These are phyloP conservation scores for Lactifluus piperatus DNA, from an alignment of 768 basidiomycete species.

Conservation along the genomic window DNA sequence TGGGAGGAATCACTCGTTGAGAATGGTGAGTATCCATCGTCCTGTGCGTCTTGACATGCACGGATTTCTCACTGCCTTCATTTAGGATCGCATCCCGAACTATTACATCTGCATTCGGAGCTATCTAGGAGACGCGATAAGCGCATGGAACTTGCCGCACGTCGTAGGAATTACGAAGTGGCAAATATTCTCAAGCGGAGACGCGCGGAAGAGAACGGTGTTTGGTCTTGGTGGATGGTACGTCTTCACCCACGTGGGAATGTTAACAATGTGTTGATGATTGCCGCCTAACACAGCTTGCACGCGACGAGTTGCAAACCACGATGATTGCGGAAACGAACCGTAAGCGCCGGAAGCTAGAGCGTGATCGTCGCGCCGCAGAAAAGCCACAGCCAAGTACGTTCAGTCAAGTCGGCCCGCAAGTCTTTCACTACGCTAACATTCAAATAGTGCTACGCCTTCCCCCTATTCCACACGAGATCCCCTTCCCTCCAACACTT, in stretches of 20 bases:
- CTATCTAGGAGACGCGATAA: constrained; percentile 72
- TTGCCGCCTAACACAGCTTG: constrained; percentile 38
- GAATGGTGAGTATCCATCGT: constrained; percentile 45
- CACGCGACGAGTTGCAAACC: constrained; percentile 71
- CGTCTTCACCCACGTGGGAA: not conserved
- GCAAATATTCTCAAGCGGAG: constrained; percentile 52
- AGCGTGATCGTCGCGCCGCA: constrained; percentile 71
- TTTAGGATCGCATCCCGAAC: constrained; percentile 77
- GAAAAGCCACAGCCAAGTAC: constrained; percentile 72
- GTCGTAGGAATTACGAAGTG: constrained; percentile 61
- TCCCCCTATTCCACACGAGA: constrained; percentile 43
- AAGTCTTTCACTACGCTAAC: not conserved
- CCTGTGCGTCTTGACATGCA: not conserved
- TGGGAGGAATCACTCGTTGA: constrained; percentile 80
- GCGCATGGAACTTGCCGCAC: constrained; percentile 71
- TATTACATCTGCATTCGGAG: constrained; percentile 72
- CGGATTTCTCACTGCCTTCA: constrained; percentile 4
- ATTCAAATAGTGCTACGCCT: constrained; percentile 45
- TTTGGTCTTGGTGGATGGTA: constrained; percentile 82
- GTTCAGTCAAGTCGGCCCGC: constrained; percentile 20
- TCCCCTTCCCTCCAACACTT: constrained; percentile 50
- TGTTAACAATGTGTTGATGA: constrained; percentile 1
- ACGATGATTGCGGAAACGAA: constrained; percentile 88
- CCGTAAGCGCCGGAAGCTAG: constrained; percentile 73
- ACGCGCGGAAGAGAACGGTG: constrained; percentile 60